Conservation (phyloP, 1,284 basidiomycete genomes). For the Trichosporon sp. region DNA sequence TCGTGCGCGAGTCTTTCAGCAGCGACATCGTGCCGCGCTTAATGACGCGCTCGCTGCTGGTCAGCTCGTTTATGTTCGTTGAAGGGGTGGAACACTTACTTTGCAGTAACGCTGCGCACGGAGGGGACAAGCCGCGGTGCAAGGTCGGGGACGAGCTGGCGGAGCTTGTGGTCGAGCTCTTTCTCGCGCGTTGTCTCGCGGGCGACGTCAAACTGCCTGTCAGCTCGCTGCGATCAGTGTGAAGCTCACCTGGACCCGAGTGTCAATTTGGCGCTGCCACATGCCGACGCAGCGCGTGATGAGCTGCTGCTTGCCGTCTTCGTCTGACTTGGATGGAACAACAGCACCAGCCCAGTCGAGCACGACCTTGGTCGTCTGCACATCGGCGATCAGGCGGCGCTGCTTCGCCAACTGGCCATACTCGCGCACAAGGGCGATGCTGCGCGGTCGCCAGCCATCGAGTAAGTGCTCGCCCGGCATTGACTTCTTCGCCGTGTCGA, state of each 20-base stretch:
- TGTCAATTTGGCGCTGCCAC: slow-evolving; percentile 77
- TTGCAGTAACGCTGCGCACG: slow-evolving; percentile 15
- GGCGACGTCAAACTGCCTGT: slow-evolving; percentile 48
- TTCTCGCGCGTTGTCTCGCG: slow-evolving; percentile 50
- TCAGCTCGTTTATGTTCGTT: neutral
- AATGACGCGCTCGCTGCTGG: slow-evolving; percentile 64
- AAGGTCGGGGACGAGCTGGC: slow-evolving; percentile 51
- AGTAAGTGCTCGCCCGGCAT: slow-evolving; percentile 84
- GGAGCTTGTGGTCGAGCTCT: slow-evolving; percentile 48
- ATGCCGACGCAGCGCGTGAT: slow-evolving; percentile 62
- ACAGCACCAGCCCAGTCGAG: slow-evolving; percentile 49
- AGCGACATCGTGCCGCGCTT: slow-evolving; percentile 78
- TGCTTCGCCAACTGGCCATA: slow-evolving; percentile 64
- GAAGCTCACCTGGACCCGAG: slow-evolving; percentile 61
- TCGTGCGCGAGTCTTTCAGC: slow-evolving; percentile 68
- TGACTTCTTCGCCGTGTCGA: slow-evolving; percentile 90
- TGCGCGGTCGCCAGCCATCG: slow-evolving; percentile 74
- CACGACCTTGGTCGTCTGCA: slow-evolving; percentile 77
- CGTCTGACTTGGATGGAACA: slow-evolving; percentile 45
- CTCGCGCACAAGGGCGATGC: slow-evolving; percentile 80
- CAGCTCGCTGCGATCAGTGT: neutral
- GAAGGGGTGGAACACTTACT: slow-evolving; percentile 9
- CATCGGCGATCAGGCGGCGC: slow-evolving; percentile 73
- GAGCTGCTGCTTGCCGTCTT: slow-evolving; percentile 59
- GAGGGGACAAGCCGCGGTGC: slow-evolving; percentile 39